Evolutionary conservation across 305 asterid species (phyloP).

Genomic region (Fraxinus angustifolia): DNA sequence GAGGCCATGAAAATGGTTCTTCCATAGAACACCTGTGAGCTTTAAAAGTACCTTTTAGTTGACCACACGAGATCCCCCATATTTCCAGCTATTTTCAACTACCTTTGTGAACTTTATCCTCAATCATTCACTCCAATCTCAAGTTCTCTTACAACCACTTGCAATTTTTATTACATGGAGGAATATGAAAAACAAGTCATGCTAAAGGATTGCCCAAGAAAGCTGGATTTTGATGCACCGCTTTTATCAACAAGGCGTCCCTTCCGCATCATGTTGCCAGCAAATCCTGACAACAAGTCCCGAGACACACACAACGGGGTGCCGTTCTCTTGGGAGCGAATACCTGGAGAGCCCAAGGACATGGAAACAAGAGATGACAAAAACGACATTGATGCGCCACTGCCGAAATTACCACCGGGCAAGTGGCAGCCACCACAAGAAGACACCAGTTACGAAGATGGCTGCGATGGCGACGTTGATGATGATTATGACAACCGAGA

Average conservation of each 20-base stretch:
- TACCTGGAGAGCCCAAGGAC: constrained; percentile 67
- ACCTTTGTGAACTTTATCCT: not conserved
- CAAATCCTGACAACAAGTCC: constrained; percentile 10
- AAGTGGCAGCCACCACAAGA: constrained; percentile 35
- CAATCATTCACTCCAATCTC: not conserved
- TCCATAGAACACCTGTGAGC: not conserved
- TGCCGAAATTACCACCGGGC: constrained; percentile 55
- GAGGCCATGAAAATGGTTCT: not conserved
- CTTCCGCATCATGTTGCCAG: constrained; percentile 6
- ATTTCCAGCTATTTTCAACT: not conserved
- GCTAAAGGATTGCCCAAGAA: constrained; percentile 36
- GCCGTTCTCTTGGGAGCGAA: constrained; percentile 75
- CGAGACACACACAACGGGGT: constrained; percentile 35
- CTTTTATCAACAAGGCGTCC: constrained; percentile 57
- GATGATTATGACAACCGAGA: constrained; percentile 9
- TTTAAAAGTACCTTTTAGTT: not conserved
- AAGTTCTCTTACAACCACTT: not conserved
- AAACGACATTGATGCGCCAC: constrained; percentile 21
- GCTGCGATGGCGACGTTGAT: constrained; percentile 27
- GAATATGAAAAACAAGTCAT: constrained; percentile 34
- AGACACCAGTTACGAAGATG: constrained; percentile 10
- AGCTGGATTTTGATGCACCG: constrained; percentile 62
- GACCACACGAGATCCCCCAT: not conserved
- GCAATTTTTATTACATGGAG: constrained; percentile 31
- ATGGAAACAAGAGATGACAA: not conserved